phyloP scores from a whole-genome alignment of 148 eudicot species.

The Spergularia marina region DNA sequence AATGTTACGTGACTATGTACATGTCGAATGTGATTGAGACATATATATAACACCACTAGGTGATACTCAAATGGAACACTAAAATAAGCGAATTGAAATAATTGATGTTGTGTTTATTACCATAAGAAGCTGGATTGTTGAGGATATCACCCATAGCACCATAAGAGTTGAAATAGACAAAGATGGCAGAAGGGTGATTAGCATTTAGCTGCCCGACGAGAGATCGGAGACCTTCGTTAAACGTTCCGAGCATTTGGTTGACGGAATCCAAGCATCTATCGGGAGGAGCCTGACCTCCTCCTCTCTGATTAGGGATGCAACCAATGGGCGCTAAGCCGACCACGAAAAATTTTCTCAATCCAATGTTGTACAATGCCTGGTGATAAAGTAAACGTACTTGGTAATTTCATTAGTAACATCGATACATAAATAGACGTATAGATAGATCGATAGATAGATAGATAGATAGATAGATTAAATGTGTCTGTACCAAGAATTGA shows the following conservation, averaged over 20 bases:
- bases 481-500: constrained; percentile 51
- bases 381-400: background rate
- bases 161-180: constrained; percentile 66
- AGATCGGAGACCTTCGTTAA: constrained; percentile 64
- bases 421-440: too few species aligned
- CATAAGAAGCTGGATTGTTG: constrained; percentile 59
- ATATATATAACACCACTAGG: too few species aligned
- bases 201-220: constrained; percentile 52
- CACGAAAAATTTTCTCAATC: constrained; percentile 71
- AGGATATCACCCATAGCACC: constrained; percentile 67
- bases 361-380: constrained; percentile 67
- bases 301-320: constrained; percentile 83
- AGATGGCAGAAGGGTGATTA: constrained; percentile 62
- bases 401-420: too few species aligned
- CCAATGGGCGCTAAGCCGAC: constrained; percentile 77
- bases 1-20: too few species aligned
- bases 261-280: constrained; percentile 79
- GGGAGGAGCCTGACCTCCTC: constrained; percentile 53
- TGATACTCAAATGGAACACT: background rate
- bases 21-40: too few species aligned
- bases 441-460: too few species aligned
- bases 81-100: background rate
- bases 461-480: too few species aligned
- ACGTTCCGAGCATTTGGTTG: constrained; percentile 74
- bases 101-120: constrained; percentile 22